phyloP scores from a whole-genome alignment of 2,329 filamentous ascomycete genomes.

The Zymoseptoria tritici region DNA sequence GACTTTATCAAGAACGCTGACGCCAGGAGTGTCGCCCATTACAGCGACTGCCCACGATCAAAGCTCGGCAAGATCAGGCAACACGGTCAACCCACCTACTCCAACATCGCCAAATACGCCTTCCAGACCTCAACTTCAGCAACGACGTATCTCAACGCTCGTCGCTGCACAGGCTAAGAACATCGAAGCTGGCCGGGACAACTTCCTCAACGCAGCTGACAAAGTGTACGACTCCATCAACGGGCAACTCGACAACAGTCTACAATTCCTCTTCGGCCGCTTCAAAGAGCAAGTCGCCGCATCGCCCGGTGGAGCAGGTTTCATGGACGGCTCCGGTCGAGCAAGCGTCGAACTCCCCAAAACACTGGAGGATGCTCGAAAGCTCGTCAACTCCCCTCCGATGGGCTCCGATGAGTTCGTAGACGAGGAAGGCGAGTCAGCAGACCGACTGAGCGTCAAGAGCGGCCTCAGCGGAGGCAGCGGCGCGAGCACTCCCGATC shows the following conservation, averaged over 20 bases:
- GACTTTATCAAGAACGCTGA: constrained; percentile 21
- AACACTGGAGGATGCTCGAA: constrained; percentile 86
- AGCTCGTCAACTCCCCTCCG: constrained; percentile 66
- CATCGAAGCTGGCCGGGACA: constrained; percentile 67
- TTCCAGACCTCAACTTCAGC: constrained; percentile 48
- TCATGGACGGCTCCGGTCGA: neutral
- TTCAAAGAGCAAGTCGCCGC: constrained; percentile 63
- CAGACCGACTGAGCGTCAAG: constrained; percentile 27
- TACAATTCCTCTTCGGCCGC: constrained; percentile 86
- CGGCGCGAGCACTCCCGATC: constrained; percentile 25
- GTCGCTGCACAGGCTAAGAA: constrained; percentile 78
- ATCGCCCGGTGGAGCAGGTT: constrained; percentile 8
- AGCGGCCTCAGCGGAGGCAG: constrained; percentile 24
- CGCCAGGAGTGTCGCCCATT: constrained; percentile 28
- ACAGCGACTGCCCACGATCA: constrained; percentile 22
- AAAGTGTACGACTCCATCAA: constrained; percentile 89
- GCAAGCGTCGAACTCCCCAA: constrained; percentile 55
- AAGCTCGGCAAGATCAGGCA: constrained; percentile 12
- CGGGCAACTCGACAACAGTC: constrained; percentile 81
- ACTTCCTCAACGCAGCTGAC: constrained; percentile 71
- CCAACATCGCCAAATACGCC: constrained; percentile 26
- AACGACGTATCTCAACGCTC: constrained; percentile 73
- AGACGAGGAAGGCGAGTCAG: constrained; percentile 26
- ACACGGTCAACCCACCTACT: constrained; percentile 5
- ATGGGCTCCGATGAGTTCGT: constrained; percentile 17